Percentiles rank a stretch among this genome's conserved stretches.
Evolutionary conservation across 257 asterid genomes (phyloP).

Genomic region (Paulownia fortunei): DNA sequence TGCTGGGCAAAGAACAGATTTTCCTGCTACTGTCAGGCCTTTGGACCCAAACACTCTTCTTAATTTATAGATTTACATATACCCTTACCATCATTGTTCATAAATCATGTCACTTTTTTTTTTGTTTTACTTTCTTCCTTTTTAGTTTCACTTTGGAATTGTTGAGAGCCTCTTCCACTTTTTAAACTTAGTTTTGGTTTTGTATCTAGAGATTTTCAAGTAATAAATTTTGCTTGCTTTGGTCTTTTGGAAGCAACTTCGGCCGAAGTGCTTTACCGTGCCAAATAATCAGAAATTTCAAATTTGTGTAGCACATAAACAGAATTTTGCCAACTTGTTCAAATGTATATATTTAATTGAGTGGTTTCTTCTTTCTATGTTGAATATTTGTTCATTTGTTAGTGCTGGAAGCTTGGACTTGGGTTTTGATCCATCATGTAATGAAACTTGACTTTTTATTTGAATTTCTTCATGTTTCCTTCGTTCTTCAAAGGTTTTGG

Average conservation of each 20-base stretch:
- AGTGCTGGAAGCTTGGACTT: neutral
- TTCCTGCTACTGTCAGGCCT: constrained; percentile 64
- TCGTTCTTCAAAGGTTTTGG: too few relatives aligned
- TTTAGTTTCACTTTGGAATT: neutral
- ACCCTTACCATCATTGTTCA: constrained; percentile 14
- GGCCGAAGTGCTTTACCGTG: neutral
- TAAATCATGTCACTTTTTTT: neutral
- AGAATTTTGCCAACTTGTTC: neutral
- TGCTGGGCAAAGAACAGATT: constrained; percentile 86
- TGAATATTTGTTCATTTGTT: neutral
- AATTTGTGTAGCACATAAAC: constrained; percentile 19
- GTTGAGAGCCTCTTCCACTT: constrained; percentile 16
- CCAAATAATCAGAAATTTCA: neutral
- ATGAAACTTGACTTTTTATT: too few relatives aligned
- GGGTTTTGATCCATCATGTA: too few relatives aligned
- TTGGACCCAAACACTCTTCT: constrained; percentile 37
- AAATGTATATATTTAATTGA: constrained; percentile 30
- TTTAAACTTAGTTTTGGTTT: constrained; percentile 17
- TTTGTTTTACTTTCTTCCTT: neutral
- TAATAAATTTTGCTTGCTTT: constrained; percentile 33
- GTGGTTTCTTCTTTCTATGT: neutral
- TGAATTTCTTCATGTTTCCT: too few relatives aligned
- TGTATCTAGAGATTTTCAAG: constrained; percentile 26
- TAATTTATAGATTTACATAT: constrained; percentile 17
- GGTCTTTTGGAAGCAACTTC: neutral